Evolutionary conservation across 495 filamentous ascomycete species (phyloP).

Genomic region (Penicillium fimorum): DNA sequence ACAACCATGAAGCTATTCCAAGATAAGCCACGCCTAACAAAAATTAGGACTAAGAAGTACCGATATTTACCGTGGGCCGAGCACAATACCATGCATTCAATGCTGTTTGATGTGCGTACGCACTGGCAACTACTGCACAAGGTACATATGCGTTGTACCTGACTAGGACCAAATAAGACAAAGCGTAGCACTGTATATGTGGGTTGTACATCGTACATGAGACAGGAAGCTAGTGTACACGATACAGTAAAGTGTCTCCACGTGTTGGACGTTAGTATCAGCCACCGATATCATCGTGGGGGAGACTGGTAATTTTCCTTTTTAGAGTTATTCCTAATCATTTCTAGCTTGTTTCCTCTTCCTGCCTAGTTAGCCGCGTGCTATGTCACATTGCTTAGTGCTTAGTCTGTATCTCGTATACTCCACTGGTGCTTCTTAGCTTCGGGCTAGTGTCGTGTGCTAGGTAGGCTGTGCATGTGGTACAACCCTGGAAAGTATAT

Average conservation of each 20-base stretch:
- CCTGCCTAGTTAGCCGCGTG: neutral
- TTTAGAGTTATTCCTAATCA: conserved; percentile 8
- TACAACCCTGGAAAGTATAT: neutral
- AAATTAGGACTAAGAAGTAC: neutral
- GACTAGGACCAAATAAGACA: conserved; percentile 8
- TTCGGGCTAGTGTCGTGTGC: conserved; percentile 1
- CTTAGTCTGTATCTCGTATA: neutral
- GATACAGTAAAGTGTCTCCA: neutral
- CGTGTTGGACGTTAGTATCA: conserved; percentile 7
- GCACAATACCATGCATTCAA: neutral
- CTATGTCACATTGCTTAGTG: conserved; percentile 2
- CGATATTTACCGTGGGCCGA: neutral
- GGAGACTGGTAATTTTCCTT: conserved; percentile 3
- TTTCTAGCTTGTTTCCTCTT: conserved; percentile 1
- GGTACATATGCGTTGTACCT: neutral
- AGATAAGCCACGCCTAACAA: neutral
- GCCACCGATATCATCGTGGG: conserved; percentile 11
- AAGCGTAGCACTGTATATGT: neutral
- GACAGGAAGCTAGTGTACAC: neutral
- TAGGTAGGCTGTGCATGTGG: neutral
- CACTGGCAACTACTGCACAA: conserved; percentile 1
- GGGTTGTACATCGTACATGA: neutral
- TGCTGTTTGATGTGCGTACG: neutral
- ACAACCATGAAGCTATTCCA: neutral
- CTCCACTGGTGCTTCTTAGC: neutral